Conservation (phyloP, 2,329 filamentous ascomycete species). For the Cytospora mali region DNA sequence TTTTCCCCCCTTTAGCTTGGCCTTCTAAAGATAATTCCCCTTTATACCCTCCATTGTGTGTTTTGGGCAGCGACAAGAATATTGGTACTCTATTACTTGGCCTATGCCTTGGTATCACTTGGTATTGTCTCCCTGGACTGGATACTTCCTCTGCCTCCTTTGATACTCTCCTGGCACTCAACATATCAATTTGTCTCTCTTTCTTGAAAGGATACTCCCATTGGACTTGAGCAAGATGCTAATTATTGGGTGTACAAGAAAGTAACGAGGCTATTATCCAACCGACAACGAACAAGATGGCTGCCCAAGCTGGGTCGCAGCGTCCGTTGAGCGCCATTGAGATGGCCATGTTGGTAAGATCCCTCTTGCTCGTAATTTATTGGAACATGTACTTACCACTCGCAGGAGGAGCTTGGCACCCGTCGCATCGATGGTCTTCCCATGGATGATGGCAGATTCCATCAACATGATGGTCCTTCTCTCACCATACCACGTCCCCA, state of each 20-base stretch:
- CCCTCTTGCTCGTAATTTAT: neutral
- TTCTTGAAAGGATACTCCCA: too few relatives aligned
- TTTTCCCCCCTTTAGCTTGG: neutral
- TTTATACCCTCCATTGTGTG: neutral
- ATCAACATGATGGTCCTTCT: neutral
- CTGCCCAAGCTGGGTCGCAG: neutral
- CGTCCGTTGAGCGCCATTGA: conserved; percentile 11
- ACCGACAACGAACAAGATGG: neutral
- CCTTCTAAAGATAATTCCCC: neutral
- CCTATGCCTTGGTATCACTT: neutral
- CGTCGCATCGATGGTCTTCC: conserved; percentile 34
- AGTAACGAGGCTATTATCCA: neutral
- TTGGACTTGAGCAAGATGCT: neutral
- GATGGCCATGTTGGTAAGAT: conserved; percentile 15
- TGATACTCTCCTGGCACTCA: neutral
- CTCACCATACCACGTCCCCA: neutral
- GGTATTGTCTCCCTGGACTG: neutral
- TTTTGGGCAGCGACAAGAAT: neutral
- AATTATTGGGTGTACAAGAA: neutral
- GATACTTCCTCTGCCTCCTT: neutral
- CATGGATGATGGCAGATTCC: conserved; percentile 29
- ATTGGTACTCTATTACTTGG: neutral
- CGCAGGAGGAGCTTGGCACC: conserved; percentile 37
- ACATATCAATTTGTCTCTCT: neutral
- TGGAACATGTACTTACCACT: neutral